Base-by-base conservation (phyloP, 2,329 filamentous ascomycete genomes). In the Stachybotrys chlorohalonatus region DNA sequence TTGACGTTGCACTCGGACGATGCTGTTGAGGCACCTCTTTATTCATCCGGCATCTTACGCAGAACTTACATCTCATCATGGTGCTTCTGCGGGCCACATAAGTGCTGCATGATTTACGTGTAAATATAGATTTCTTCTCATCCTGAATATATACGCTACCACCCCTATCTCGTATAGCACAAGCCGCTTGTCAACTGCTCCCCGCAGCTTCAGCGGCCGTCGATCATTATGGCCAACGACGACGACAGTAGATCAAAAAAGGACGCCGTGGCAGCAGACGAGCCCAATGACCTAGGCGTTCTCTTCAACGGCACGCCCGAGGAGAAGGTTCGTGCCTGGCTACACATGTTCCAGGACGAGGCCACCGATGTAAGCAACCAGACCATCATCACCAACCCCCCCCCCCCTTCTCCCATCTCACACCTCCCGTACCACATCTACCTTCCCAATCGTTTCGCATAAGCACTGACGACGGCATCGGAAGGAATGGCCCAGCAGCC, bases 401-500 rank as follows among this genome's bases (percentile, higher is more conserved):
- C 42, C 52, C 15, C 51, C 48, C 47, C 45, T 7, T 39, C 45
- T 11, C 8, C 42, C 46, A 4, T 24, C 24, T 31, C 39, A 31
- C 32, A 30, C 7, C 42, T 49, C 17, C 11, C 47, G 1, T 45
- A n/a, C 4, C 36, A 24, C 57, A 31, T 58, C 50, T 13, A 32
- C 30, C 13, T 5, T 5, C 36, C 24, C 24, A 24, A 24, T 24
- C 24, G 24, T 4, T 24, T 24, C 24, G 24, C 24, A 4, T 2
- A 2, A 31, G 24, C 42, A 39, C 52, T 48, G 31, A 54, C 31
- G 47, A 17, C 51, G 39, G 53, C n/a, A 17, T 50, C n/a, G 3
- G 31, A 57, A 79, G 76, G 70, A 74, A 64, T 82, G 75, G 73
- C 73, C 75, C 61, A 57, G 64, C 46, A 53, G 61, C 11, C 69